phyloP scores from a whole-genome alignment of 1,139 yeast genomes.

The Yamadazyma conglobata region DNA sequence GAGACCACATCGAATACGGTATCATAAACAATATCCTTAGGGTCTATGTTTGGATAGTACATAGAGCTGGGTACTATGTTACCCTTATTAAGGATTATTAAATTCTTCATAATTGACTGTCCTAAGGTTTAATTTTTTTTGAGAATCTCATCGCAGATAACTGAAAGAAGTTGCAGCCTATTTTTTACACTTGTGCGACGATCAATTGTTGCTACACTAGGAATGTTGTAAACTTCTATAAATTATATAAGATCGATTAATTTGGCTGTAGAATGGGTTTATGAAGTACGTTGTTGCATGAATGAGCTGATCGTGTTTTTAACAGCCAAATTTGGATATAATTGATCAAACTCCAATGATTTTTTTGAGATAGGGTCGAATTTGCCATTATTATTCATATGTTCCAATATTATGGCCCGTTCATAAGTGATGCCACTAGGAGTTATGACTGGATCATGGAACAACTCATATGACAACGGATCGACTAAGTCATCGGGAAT shows the following conservation, averaged over 20 bases:
- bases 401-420: conserved; percentile 34
- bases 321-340: conserved; percentile 42
- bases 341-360: conserved; percentile 32
- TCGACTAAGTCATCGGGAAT: conserved; percentile 43
- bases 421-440: conserved; percentile 51
- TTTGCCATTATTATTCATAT: conserved; percentile 28
- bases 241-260: too few relatives aligned
- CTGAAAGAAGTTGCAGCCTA: not conserved
- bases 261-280: conserved; percentile 1
- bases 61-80: conserved; percentile 43
- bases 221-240: too few relatives aligned
- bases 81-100: conserved; percentile 58
- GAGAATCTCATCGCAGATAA: conserved; percentile 6
- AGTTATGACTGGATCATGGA: conserved; percentile 47
- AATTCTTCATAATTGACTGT: conserved; percentile 49
- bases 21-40: conserved; percentile 63
- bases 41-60: conserved; percentile 61
- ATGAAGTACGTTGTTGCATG: conserved; percentile 1
- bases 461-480: conserved; percentile 46
- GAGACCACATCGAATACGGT: conserved; percentile 74
- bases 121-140: conserved; percentile 3
- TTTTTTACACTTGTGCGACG: not conserved
- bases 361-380: conserved; percentile 40
- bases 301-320: conserved; percentile 34
- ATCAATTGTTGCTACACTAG: too few relatives aligned